Evolutionary conservation across 106 monocot genomes (phyloP).

Genomic region (Narthecium ossifragum): DNA sequence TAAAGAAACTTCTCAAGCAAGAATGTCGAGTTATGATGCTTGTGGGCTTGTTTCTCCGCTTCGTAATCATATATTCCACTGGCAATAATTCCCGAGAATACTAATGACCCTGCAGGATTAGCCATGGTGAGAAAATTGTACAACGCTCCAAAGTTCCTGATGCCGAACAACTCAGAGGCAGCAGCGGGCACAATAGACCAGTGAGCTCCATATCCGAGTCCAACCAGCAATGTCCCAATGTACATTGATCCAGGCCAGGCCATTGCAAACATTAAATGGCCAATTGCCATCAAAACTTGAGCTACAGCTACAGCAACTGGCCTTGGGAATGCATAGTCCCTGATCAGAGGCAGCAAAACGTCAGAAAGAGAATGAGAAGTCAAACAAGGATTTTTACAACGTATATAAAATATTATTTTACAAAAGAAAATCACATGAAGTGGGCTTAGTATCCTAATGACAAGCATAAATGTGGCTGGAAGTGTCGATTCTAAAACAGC

Average conservation of each 20-base stretch:
- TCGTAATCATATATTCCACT: slow-evolving; percentile 66
- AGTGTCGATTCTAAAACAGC: too few relatives aligned
- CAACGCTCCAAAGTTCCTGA: slow-evolving; percentile 58
- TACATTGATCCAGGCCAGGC: slow-evolving; percentile 73
- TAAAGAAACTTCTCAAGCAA: slow-evolving; percentile 2
- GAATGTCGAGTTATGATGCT: slow-evolving; percentile 8
- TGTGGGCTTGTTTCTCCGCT: slow-evolving; percentile 52
- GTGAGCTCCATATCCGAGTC: slow-evolving; percentile 73
- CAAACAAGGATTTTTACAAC: too few relatives aligned
- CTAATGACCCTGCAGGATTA: slow-evolving; percentile 59
- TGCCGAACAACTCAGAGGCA: slow-evolving; percentile 67
- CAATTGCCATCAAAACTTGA: slow-evolving; percentile 57
- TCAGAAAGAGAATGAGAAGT: background rate
- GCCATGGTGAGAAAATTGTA: slow-evolving; percentile 75
- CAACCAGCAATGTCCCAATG: slow-evolving; percentile 56
- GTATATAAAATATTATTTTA: too few relatives aligned
- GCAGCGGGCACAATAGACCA: slow-evolving; percentile 84
- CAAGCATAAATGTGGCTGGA: too few relatives aligned
- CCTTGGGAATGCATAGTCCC: slow-evolving; percentile 68
- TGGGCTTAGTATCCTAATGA: too few relatives aligned
- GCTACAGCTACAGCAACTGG: slow-evolving; percentile 48
- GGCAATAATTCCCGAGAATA: slow-evolving; percentile 67
- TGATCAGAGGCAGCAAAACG: slow-evolving; percentile 8
- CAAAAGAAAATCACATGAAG: too few relatives aligned
- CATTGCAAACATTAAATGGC: slow-evolving; percentile 74